Evolutionary conservation across 163 green algal species (phyloP).

Genomic region (Trebouxiophyceae sp.): DNA sequence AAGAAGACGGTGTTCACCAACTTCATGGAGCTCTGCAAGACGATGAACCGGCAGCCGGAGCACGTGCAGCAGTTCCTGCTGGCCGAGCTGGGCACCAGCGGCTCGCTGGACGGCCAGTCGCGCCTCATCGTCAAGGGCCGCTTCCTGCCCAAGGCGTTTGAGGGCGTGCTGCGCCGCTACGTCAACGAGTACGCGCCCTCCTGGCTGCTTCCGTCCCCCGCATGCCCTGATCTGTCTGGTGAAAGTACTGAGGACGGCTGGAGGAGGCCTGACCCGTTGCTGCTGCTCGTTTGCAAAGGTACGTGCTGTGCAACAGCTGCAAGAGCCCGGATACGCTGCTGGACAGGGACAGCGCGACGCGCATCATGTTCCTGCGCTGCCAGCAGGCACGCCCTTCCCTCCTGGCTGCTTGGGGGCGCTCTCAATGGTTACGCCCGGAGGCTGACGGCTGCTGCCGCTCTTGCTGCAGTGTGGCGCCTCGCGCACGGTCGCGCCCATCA

Average conservation of each 20-base stretch:
- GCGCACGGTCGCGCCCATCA: conserved; percentile 84
- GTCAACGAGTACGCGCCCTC: conserved; percentile 69
- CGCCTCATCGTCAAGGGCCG: conserved; percentile 94
- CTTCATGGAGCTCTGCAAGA: conserved; percentile 98
- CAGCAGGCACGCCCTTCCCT: conserved; percentile 69
- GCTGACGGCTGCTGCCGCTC: too few relatives aligned
- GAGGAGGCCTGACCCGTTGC: too few relatives aligned
- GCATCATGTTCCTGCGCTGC: conserved; percentile 96
- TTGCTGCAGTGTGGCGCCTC: conserved; percentile 79
- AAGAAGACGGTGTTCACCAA: conserved; percentile 99
- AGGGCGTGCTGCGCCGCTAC: conserved; percentile 95
- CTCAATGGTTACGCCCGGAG: too few relatives aligned
- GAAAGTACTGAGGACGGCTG: too few relatives aligned
- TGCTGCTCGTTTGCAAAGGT: too few relatives aligned
- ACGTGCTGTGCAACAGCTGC: conserved; percentile 96
- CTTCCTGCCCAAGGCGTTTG: conserved; percentile 98
- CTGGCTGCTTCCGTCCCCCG: too few relatives aligned
- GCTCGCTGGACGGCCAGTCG: conserved; percentile 92
- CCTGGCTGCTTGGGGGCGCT: too few relatives aligned
- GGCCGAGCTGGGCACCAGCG: conserved; percentile 72
- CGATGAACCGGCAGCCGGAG: conserved; percentile 74
- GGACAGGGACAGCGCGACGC: conserved; percentile 83
- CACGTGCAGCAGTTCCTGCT: conserved; percentile 23
- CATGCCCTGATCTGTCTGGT: too few relatives aligned
- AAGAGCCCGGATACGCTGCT: conserved; percentile 96